These are phyloP conservation scores for Sclerotinia borealis DNA, from an alignment of 2,329 filamentous ascomycete species.

Conservation along the genomic window DNA sequence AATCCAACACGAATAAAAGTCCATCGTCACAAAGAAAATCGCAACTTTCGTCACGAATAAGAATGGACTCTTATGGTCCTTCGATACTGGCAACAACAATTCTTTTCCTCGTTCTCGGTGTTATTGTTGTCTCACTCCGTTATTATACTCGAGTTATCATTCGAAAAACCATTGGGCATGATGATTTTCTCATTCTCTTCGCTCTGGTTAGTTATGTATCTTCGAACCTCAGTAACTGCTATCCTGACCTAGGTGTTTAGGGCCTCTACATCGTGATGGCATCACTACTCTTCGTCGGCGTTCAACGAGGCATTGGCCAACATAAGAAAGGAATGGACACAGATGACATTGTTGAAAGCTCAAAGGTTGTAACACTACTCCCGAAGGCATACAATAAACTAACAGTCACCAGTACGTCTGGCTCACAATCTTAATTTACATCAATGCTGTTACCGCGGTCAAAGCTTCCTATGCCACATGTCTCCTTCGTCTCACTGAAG, in stretches of 20 bases:
- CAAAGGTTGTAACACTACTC: neutral
- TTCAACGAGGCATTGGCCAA: slow-evolving; percentile 9
- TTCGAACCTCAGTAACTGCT: too few relatives aligned
- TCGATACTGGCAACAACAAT: slow-evolving; percentile 6
- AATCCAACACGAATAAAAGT: neutral
- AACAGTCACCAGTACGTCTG: slow-evolving; percentile 8
- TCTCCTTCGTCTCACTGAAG: slow-evolving; percentile 9
- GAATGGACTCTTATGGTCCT: slow-evolving; percentile 11
- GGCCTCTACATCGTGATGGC: slow-evolving; percentile 8
- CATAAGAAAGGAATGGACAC: neutral
- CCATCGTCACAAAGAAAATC: neutral
- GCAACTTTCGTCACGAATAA: neutral
- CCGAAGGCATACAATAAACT: neutral
- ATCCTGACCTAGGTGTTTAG: neutral
- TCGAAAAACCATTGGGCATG: slow-evolving; percentile 6
- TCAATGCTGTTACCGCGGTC: slow-evolving; percentile 1
- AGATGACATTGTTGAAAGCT: slow-evolving; percentile 6
- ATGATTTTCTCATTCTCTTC: slow-evolving; percentile 9
- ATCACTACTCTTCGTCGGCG: slow-evolving; percentile 7
- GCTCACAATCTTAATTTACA: slow-evolving; percentile 9
- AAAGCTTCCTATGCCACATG: slow-evolving; percentile 11
- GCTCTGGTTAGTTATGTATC: neutral
- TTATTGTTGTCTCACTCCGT: slow-evolving; percentile 6
- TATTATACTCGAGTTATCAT: slow-evolving; percentile 7
- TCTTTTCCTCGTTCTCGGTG: slow-evolving; percentile 3